Percentiles rank a stretch among this genome's conserved stretches.
phyloP scores from a whole-genome alignment of 768 basidiomycete species.

The Hypsizygus marmoreus region DNA sequence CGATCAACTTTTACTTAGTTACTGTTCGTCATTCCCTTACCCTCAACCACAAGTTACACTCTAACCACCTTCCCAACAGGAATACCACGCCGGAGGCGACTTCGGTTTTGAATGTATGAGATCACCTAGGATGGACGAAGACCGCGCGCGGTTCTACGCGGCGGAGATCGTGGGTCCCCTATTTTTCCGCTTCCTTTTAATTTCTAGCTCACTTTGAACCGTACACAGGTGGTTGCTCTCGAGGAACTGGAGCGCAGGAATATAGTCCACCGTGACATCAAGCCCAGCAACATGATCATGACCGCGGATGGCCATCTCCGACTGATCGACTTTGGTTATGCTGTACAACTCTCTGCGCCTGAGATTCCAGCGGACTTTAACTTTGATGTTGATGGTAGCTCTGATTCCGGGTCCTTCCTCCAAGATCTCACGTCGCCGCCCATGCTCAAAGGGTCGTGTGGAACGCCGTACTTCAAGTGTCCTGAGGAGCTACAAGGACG shows the following conservation, averaged over 20 bases:
- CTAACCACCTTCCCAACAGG: slow-evolving; percentile 4
- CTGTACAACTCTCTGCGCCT: slow-evolving; percentile 2
- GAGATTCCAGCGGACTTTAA: background rate
- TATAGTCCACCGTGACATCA: slow-evolving; percentile 15
- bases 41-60: background rate
- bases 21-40: slow-evolving; percentile 4
- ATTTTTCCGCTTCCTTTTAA: too few relatives aligned
- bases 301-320: slow-evolving; percentile 11
- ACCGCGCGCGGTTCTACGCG: too few relatives aligned
- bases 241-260: slow-evolving; percentile 2
- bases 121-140: too few relatives aligned
- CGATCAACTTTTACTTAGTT: slow-evolving; percentile 8
- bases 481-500: slow-evolving; percentile 3
- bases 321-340: slow-evolving; percentile 11
- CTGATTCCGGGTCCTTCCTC: slow-evolving; percentile 2
- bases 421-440: background rate
- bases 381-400: background rate
- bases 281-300: slow-evolving; percentile 12
- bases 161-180: too few relatives aligned
- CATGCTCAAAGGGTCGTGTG: slow-evolving; percentile 7
- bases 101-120: too few relatives aligned
- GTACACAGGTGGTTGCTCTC: slow-evolving; percentile 49
- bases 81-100: too few relatives aligned
- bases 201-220: too few relatives aligned
- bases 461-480: slow-evolving; percentile 14